Evolutionary conservation across 2,329 filamentous ascomycete species (phyloP).

Genomic region (Trichoderma brevicompactum): DNA sequence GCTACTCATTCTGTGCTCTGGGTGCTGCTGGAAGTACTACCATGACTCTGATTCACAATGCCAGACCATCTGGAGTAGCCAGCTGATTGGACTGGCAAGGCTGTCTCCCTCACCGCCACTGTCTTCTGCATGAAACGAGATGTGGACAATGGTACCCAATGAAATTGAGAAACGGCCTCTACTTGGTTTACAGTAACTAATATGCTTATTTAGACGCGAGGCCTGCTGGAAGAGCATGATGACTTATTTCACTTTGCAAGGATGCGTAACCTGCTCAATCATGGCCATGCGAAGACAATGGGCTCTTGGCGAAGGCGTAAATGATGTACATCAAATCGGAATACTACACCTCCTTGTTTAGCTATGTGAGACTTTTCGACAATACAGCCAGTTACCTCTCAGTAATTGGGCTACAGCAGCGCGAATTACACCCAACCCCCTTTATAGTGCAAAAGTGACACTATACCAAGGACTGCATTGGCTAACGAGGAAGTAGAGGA

Average conservation of each 20-base stretch:
- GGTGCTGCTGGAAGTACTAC: background rate
- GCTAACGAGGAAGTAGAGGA: background rate
- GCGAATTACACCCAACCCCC: background rate
- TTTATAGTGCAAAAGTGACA: background rate
- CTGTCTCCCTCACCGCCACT: too few relatives aligned
- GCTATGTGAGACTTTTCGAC: background rate
- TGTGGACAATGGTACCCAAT: background rate
- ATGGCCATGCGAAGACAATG: background rate
- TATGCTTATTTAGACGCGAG: background rate
- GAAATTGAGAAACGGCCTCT: background rate
- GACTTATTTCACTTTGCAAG: background rate
- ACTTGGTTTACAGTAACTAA: constrained; percentile 9
- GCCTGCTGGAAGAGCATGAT: background rate
- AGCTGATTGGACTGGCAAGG: background rate
- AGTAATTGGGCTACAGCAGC: background rate
- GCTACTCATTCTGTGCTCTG: background rate
- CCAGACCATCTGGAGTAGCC: background rate
- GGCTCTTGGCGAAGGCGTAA: background rate
- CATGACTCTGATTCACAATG: background rate
- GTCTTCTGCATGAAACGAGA: too few relatives aligned
- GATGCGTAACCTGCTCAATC: background rate
- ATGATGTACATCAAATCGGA: background rate
- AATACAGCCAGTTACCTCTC: background rate
- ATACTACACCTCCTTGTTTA: background rate
- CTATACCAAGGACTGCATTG: background rate